These are phyloP conservation scores for Fusarium lateritium DNA, from an alignment of 2,329 filamentous ascomycete species.

Conservation along the genomic window DNA sequence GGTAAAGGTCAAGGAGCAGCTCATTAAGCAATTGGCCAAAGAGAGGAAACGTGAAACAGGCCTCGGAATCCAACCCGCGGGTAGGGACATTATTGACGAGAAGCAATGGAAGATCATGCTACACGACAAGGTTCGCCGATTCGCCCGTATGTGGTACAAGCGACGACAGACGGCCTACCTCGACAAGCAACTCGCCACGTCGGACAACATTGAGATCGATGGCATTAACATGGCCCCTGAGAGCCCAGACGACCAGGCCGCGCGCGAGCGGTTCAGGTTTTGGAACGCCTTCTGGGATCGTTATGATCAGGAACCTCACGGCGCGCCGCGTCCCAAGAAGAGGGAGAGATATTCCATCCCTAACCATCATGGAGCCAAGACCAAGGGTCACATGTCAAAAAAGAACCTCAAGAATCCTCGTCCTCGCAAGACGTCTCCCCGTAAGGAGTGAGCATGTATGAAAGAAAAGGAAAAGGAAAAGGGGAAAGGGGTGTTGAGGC, in stretches of 20 bases:
- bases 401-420: too few relatives aligned
- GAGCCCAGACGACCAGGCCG: constrained; percentile 30
- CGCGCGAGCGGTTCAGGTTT: constrained; percentile 40
- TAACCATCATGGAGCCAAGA: constrained; percentile 2
- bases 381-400: background rate
- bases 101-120: constrained; percentile 40
- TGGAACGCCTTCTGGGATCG: constrained; percentile 49
- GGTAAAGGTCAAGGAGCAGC: constrained; percentile 42
- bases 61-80: constrained; percentile 19
- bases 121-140: constrained; percentile 40
- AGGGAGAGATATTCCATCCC: background rate
- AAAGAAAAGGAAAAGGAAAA: background rate
- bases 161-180: constrained; percentile 28
- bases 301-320: constrained; percentile 44
- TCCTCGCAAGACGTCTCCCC: too few relatives aligned
- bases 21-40: constrained; percentile 40
- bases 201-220: constrained; percentile 15
- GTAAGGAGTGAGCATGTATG: too few relatives aligned
- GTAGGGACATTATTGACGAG: constrained; percentile 13
- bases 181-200: background rate
- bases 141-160: constrained; percentile 42
- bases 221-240: constrained; percentile 9
- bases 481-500: background rate
- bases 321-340: background rate
- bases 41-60: constrained; percentile 38